Conservation (phyloP, 2,329 filamentous ascomycete genomes). For the Pyrenophora graminea region DNA sequence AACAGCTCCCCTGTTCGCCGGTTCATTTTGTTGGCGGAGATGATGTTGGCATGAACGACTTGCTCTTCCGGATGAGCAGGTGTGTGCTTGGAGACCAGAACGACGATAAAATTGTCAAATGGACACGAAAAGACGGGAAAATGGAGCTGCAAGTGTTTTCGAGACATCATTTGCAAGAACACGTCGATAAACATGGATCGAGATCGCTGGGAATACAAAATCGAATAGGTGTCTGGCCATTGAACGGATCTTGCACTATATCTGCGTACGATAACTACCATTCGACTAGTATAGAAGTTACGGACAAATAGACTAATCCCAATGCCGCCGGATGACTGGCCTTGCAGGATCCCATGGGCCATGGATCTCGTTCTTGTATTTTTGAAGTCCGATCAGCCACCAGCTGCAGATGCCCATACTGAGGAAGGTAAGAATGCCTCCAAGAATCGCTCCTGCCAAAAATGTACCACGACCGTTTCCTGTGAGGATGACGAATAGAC, state of each 20-base stretch:
- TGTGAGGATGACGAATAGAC: conserved; percentile 67
- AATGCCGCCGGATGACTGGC: conserved; percentile 76
- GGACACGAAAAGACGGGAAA: conserved; percentile 33
- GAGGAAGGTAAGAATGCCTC: conserved; percentile 72
- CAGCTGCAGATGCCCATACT: conserved; percentile 93
- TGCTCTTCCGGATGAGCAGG: conserved; percentile 41
- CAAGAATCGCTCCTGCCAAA: conserved; percentile 74
- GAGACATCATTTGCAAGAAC: conserved; percentile 22
- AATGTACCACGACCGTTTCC: conserved; percentile 60
- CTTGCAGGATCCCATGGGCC: conserved; percentile 96
- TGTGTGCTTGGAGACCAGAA: conserved; percentile 23
- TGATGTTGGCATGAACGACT: conserved; percentile 40
- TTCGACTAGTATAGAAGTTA: conserved; percentile 17
- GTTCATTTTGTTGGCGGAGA: conserved; percentile 45
- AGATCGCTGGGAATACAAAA: conserved; percentile 17
- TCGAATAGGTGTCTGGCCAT: conserved; percentile 34
- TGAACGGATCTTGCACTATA: conserved; percentile 26
- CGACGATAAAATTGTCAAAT: conserved; percentile 36
- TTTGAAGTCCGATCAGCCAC: conserved; percentile 96
- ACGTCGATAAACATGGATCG: conserved; percentile 21
- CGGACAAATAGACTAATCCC: conserved; percentile 47
- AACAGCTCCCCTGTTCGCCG: conserved; percentile 42
- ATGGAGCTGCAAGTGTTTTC: conserved; percentile 40
- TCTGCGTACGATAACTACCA: conserved; percentile 38
- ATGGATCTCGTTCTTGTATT: conserved; percentile 99